A percentile compares a stretch with the other conserved stretches of the same genome.
phyloP scores from a whole-genome alignment of 2,329 filamentous ascomycete species.

The Diaporthe eres region DNA sequence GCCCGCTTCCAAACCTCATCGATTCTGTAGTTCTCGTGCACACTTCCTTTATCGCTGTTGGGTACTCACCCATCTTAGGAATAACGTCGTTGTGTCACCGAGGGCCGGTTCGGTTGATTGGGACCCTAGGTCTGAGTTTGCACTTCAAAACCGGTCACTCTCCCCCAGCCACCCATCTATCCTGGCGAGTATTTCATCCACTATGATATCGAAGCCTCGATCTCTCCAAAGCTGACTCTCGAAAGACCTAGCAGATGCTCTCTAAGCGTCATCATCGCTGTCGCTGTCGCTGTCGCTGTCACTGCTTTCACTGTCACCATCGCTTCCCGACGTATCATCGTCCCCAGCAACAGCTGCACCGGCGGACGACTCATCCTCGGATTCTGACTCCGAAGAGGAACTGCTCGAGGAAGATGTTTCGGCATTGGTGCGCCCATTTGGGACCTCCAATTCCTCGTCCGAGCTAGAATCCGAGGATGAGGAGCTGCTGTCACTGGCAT shows the following conservation, averaged over 20 bases:
- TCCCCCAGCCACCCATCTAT: not conserved
- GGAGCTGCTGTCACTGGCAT: constrained; percentile 53
- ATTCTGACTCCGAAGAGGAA: constrained; percentile 44
- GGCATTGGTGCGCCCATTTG: constrained; percentile 28
- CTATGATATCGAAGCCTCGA: too few relatives aligned
- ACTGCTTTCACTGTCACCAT: constrained; percentile 43
- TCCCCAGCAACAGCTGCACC: constrained; percentile 39
- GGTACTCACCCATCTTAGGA: not conserved
- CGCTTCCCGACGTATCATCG: constrained; percentile 40
- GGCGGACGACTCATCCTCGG: constrained; percentile 41
- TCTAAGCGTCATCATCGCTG: constrained; percentile 44
- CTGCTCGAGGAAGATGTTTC: constrained; percentile 47
- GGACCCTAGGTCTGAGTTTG: not conserved
- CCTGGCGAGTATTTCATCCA: not conserved
- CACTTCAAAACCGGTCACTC: not conserved
- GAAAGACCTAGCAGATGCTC: not conserved
- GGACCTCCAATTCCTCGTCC: constrained; percentile 45
- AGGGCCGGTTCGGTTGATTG: too few relatives aligned
- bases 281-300: constrained; percentile 45
- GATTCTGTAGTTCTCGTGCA: constrained; percentile 42
- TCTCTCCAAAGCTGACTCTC: too few relatives aligned
- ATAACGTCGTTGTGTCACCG: not conserved
- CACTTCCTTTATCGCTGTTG: constrained; percentile 34
- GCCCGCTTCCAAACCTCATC: constrained; percentile 33
- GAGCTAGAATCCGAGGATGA: constrained; percentile 55